Percentiles rank a stretch among this genome's conserved stretches.
phyloP scores from a whole-genome alignment of 1,139 yeast species.

The Magnusiomyces tetraspermus region DNA sequence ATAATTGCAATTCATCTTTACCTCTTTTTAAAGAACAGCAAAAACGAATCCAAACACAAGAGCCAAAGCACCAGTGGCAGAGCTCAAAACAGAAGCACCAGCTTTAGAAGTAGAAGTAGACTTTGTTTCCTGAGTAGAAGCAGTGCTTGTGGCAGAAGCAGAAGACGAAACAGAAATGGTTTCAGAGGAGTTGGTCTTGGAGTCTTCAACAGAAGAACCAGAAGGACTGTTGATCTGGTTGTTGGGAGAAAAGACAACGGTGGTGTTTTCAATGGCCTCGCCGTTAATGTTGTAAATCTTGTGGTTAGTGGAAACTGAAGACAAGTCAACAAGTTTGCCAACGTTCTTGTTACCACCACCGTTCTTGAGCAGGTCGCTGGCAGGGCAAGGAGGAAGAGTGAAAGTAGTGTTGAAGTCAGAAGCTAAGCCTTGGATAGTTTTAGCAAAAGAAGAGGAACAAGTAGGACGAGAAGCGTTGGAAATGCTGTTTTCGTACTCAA shows the following conservation, averaged over 20 bases:
- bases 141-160: conserved; percentile 2
- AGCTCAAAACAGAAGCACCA: too few species aligned
- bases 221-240: conserved; percentile 23
- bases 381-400: conserved; percentile 37
- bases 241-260: conserved; percentile 21
- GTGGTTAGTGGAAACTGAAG: conserved; percentile 36
- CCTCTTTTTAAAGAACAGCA: background rate
- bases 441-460: conserved; percentile 22
- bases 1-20: background rate
- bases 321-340: conserved; percentile 40
- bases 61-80: too few species aligned
- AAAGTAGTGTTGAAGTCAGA: conserved; percentile 34
- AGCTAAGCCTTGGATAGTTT: conserved; percentile 33
- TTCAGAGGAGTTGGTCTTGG: conserved; percentile 7
- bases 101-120: background rate
- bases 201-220: conserved; percentile 15
- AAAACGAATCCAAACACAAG: background rate
- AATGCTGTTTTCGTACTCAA: conserved; percentile 14
- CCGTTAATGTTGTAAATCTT: conserved; percentile 44
- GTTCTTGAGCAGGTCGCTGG: conserved; percentile 35
- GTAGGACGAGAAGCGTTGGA: conserved; percentile 9
- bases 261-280: conserved; percentile 44
- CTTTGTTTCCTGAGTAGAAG: conserved; percentile 12
- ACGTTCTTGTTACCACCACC: conserved; percentile 45
- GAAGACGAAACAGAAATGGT: conserved; percentile 8